phyloP scores from a whole-genome alignment of 768 basidiomycete genomes.

The Suillus weaverae region DNA sequence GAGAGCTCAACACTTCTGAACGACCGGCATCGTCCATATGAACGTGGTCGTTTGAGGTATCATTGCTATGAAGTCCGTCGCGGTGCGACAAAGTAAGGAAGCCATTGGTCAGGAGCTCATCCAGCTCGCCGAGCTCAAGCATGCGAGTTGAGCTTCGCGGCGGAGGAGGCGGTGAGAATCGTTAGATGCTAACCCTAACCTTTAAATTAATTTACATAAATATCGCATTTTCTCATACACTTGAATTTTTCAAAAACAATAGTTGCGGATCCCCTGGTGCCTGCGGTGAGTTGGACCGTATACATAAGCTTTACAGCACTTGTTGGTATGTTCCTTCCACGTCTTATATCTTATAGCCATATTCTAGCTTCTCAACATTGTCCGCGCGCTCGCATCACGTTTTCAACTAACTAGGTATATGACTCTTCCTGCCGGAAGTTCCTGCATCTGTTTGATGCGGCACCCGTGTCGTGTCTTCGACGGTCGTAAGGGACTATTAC shows the following conservation, averaged over 20 bases:
- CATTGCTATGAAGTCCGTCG: background rate
- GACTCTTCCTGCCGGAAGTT: background rate
- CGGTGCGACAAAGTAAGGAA: background rate
- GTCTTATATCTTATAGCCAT: background rate
- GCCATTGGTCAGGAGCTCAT: slow-evolving; percentile 23
- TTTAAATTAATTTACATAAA: background rate
- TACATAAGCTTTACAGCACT: background rate
- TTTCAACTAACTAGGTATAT: background rate
- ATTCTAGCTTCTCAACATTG: background rate
- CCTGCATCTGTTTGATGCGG: background rate
- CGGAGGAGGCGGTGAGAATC: slow-evolving; percentile 7
- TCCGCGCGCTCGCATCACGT: background rate
- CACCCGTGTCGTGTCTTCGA: slow-evolving; percentile 5
- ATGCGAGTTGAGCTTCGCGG: slow-evolving; percentile 16
- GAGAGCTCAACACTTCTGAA: background rate
- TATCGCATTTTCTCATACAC: background rate
- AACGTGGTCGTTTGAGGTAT: too few relatives aligned
- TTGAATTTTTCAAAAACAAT: background rate
- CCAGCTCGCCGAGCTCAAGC: slow-evolving; percentile 25
- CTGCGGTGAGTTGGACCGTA: background rate
- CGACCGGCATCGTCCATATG: background rate
- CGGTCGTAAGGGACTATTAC: background rate
- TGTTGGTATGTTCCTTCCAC: background rate
- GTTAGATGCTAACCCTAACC: background rate
- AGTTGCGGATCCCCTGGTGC: background rate